A percentile compares a stretch with the other conserved stretches of the same genome.
Evolutionary conservation across 139 green algal species (phyloP).

Genomic region (Yamagishiella unicocca): DNA sequence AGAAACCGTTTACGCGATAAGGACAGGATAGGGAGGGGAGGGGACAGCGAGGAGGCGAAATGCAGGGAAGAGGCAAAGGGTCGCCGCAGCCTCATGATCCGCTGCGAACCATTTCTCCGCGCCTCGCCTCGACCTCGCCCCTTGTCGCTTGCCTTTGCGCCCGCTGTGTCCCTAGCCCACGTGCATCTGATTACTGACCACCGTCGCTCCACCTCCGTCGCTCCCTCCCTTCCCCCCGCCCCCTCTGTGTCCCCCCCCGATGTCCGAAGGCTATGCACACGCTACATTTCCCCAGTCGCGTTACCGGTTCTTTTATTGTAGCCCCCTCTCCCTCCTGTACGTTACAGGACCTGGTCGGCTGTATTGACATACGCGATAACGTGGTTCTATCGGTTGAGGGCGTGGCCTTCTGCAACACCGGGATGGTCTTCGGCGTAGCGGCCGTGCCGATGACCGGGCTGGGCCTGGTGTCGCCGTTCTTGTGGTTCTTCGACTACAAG

Average conservation of each 20-base stretch:
- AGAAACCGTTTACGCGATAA: no score
- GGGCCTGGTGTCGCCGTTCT: constrained; percentile 18
- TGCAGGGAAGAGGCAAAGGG: no score
- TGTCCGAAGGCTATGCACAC: background rate
- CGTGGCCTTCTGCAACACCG: background rate
- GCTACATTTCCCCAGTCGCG: background rate
- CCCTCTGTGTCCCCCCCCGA: background rate
- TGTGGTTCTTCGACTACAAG: constrained; percentile 38
- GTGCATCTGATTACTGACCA: background rate
- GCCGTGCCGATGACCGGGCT: constrained; percentile 1
- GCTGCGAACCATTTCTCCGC: no score
- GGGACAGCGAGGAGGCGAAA: no score
- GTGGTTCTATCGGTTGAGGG: background rate
- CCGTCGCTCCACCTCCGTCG: background rate
- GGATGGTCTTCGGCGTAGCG: constrained; percentile 8
- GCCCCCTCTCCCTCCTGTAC: background rate
- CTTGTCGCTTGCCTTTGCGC: background rate
- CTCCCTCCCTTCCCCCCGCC: background rate
- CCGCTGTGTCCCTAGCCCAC: background rate
- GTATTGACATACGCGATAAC: background rate
- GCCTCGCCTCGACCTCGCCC: no score
- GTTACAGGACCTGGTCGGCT: background rate
- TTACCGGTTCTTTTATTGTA: background rate
- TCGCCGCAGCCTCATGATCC: no score
- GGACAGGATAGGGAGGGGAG: no score